A percentile compares a stretch with the other conserved stretches of the same genome.
Evolutionary conservation across 192 early-diverging fungal genomes (phyloP).

Genomic region (Backusella sp.): DNA sequence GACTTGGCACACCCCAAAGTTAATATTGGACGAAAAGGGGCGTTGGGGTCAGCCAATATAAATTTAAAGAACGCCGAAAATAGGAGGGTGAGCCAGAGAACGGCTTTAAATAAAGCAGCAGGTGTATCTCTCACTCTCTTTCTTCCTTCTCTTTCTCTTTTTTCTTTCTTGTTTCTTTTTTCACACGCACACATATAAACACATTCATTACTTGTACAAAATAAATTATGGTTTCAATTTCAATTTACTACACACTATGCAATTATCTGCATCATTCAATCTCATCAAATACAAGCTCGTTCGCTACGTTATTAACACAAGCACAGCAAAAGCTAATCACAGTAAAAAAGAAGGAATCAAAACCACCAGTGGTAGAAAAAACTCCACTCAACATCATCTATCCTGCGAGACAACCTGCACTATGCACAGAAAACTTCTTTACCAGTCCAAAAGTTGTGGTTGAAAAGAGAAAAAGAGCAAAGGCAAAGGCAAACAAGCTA

Average conservation of each 20-base stretch:
- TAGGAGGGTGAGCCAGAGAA: neutral
- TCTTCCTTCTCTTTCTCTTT: conserved; percentile 4
- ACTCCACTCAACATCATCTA: neutral
- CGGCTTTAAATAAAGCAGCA: neutral
- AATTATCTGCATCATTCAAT: conserved; percentile 15
- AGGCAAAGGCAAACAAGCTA: neutral
- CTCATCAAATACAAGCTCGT: neutral
- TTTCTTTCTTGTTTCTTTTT: neutral
- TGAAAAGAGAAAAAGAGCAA: neutral
- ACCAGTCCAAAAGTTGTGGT: neutral
- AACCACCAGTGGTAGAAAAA: neutral
- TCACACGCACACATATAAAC: neutral
- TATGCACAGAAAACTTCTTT: neutral
- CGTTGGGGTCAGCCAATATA: conserved; percentile 3
- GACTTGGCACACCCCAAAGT: neutral
- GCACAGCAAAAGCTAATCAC: conserved; percentile 7
- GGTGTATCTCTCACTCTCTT: neutral
- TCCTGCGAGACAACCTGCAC: neutral
- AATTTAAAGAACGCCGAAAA: conserved; percentile 9
- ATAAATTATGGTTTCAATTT: conserved; percentile 16
- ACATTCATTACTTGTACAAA: neutral
- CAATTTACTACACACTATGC: conserved; percentile 12
- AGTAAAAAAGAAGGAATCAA: neutral
- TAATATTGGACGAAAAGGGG: neutral
- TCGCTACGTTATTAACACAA: conserved; percentile 1